phyloP scores from a whole-genome alignment of 495 filamentous ascomycete species.

The Penicillium psychrofluorescens region DNA sequence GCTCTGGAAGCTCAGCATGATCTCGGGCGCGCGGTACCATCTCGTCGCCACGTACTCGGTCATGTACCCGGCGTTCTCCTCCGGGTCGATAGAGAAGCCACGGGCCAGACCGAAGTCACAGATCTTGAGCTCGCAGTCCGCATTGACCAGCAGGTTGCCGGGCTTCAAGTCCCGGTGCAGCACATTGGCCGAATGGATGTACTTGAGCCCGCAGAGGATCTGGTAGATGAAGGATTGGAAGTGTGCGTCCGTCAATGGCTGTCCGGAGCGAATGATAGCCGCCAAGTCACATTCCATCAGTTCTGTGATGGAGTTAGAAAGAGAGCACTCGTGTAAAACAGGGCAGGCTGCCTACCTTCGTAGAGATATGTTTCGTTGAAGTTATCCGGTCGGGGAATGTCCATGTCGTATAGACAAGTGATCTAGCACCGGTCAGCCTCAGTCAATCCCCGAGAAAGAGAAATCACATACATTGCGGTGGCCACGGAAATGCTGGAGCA shows the following conservation, averaged over 20 bases:
- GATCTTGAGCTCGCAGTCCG: slow-evolving; percentile 98
- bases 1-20: slow-evolving; percentile 99
- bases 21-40: slow-evolving; percentile 98
- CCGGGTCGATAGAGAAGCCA: slow-evolving; percentile 92
- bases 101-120: slow-evolving; percentile 96
- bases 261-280: slow-evolving; percentile 94
- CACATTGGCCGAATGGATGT: slow-evolving; percentile 97
- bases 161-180: slow-evolving; percentile 95
- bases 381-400: slow-evolving; percentile 94
- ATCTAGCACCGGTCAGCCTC: slow-evolving; percentile 55
- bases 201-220: slow-evolving; percentile 93
- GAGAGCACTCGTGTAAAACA: not conserved
- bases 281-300: slow-evolving; percentile 99
- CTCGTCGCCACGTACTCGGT: slow-evolving; percentile 98
- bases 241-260: slow-evolving; percentile 91
- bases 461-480: slow-evolving; percentile 58
- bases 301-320: slow-evolving; percentile 43
- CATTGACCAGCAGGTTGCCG: slow-evolving; percentile 93
- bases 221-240: slow-evolving; percentile 96
- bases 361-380: slow-evolving; percentile 99
- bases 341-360: slow-evolving; percentile 56
- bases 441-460: slow-evolving; percentile 1
- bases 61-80: slow-evolving; percentile 99
- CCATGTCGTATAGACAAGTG: slow-evolving; percentile 99
- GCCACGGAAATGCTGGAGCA: slow-evolving; percentile 95